phyloP scores from a whole-genome alignment of 2,329 filamentous ascomycete species.

The Phyllachora maydis region DNA sequence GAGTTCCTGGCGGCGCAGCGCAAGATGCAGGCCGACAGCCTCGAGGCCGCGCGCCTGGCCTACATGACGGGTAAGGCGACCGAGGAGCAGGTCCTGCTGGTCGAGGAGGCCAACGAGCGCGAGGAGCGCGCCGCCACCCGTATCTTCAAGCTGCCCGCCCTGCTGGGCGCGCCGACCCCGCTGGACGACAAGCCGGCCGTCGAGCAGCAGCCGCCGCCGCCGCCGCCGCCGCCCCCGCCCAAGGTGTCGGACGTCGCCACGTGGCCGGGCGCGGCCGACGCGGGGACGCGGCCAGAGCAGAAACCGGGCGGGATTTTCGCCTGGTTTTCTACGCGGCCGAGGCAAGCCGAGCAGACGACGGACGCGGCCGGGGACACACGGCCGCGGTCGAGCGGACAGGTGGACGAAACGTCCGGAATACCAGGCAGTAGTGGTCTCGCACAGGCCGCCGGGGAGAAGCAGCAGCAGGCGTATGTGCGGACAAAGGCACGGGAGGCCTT shows the following conservation, averaged over 20 bases:
- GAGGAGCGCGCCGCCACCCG: conserved; percentile 15
- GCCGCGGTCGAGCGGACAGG: conserved; percentile 13
- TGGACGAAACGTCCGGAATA: no score
- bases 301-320: conserved; percentile 9
- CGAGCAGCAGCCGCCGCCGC: conserved; percentile 6
- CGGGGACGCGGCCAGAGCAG: conserved; percentile 5
- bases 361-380: conserved; percentile 1
- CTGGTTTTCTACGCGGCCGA: conserved; percentile 18
- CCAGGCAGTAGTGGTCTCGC: no score
- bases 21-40: conserved; percentile 29
- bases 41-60: conserved; percentile 34
- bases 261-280: no score
- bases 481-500: conserved; percentile 21
- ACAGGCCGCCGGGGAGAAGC: conserved; percentile 12
- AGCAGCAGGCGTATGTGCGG: conserved; percentile 11
- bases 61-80: conserved; percentile 37
- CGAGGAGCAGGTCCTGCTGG: conserved; percentile 31
- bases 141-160: conserved; percentile 23
- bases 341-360: conserved; percentile 15
- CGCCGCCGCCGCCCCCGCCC: conserved; percentile 6
- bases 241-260: conserved; percentile 1
- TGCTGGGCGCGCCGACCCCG: conserved; percentile 24
- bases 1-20: conserved; percentile 36
- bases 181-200: no score
- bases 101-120: conserved; percentile 32